Percentiles rank a stretch among this genome's conserved stretches.
Conservation (phyloP, 352 stramenopile species). For the Plasmopara muralis region DNA sequence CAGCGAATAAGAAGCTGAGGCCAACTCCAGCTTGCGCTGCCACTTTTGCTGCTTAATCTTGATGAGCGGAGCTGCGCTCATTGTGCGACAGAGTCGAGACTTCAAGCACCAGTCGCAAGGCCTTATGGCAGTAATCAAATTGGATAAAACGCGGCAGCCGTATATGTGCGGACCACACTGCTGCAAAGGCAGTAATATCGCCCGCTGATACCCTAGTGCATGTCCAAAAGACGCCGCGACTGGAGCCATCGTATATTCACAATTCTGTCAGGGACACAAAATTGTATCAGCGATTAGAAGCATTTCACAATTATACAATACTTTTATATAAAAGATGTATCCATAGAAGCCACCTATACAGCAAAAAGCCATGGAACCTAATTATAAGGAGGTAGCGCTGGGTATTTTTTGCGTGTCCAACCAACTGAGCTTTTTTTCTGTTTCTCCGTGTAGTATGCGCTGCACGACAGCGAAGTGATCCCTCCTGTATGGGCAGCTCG, state of each 20-base stretch:
- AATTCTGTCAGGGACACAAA: too few relatives aligned
- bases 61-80: constrained; percentile 11
- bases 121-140: constrained; percentile 3
- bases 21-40: constrained; percentile 14
- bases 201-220: constrained; percentile 3
- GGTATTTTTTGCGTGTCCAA: constrained; percentile 1
- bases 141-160: constrained; percentile 8
- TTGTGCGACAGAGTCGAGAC: not conserved
- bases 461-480: constrained; percentile 45
- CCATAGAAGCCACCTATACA: too few relatives aligned
- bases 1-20: constrained; percentile 23
- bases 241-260: too few relatives aligned
- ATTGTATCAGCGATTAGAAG: too few relatives aligned
- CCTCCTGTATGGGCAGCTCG: constrained; percentile 51
- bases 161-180: not conserved
- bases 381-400: not conserved
- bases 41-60: constrained; percentile 9
- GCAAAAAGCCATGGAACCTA: not conserved
- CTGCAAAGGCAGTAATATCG: constrained; percentile 3
- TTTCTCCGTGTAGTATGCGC: constrained; percentile 44
- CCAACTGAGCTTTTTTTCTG: not conserved
- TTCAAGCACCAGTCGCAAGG: not conserved
- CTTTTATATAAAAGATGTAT: too few relatives aligned
- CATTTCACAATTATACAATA: too few relatives aligned
- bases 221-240: constrained; percentile 1